These are phyloP conservation scores for Neonothopanus nambi DNA, from an alignment of 1,284 basidiomycete genomes.

Conservation along the genomic window DNA sequence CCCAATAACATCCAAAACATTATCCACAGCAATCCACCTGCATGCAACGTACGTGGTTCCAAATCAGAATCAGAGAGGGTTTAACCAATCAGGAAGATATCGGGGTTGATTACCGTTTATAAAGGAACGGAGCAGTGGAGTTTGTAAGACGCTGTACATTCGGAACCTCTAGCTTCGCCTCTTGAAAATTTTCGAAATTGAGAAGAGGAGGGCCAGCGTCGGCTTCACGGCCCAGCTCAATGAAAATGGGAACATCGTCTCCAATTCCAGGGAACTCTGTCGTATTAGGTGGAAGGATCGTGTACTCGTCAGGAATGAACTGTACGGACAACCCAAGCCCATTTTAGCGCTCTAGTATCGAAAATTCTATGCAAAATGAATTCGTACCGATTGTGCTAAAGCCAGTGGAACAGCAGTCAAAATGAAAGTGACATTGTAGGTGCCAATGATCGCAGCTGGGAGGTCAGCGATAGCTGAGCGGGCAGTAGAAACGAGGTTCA, in stretches of 20 bases:
- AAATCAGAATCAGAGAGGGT: background rate
- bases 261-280: constrained; percentile 3
- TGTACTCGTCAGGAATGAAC: constrained; percentile 9
- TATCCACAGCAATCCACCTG: constrained; percentile 13
- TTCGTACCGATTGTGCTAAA: constrained; percentile 1
- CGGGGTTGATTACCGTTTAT: background rate
- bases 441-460: constrained; percentile 21
- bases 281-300: constrained; percentile 7
- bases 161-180: constrained; percentile 15
- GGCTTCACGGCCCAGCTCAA: constrained; percentile 13
- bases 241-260: constrained; percentile 6
- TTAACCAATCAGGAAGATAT: background rate
- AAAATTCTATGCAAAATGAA: background rate
- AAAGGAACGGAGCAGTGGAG: constrained; percentile 6
- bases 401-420: constrained; percentile 4
- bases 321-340: background rate
- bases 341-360: too few relatives aligned
- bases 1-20: constrained; percentile 3
- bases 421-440: constrained; percentile 14
- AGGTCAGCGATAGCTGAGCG: background rate
- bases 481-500: too few relatives aligned
- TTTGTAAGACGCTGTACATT: constrained; percentile 7
- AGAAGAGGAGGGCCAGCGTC: constrained; percentile 12
- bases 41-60: background rate
- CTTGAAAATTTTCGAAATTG: constrained; percentile 13